phyloP scores from a whole-genome alignment of 495 filamentous ascomycete species.

The Pyrenula massariospora region DNA sequence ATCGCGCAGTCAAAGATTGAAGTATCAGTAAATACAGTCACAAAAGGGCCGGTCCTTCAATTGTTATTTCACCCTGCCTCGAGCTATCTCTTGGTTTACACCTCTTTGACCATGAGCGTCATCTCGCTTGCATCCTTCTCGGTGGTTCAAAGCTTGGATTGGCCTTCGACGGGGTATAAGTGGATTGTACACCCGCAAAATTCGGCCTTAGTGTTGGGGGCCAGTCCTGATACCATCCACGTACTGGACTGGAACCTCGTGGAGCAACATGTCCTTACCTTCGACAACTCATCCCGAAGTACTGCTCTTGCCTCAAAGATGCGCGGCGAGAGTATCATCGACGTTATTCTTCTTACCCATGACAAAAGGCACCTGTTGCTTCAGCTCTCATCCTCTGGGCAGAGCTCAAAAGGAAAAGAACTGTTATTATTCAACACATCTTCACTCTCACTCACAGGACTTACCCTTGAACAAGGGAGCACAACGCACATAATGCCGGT shows the following conservation, averaged over 20 bases:
- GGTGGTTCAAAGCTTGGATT: neutral
- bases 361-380: slow-evolving; percentile 9
- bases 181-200: slow-evolving; percentile 15
- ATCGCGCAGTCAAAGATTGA: slow-evolving; percentile 3
- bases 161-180: slow-evolving; percentile 1
- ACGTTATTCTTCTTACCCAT: slow-evolving; percentile 4
- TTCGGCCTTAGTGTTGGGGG: slow-evolving; percentile 9
- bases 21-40: slow-evolving; percentile 4
- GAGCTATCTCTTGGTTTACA: slow-evolving; percentile 7
- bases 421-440: slow-evolving; percentile 4
- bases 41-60: slow-evolving; percentile 8
- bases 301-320: neutral
- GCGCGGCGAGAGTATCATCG: slow-evolving; percentile 1
- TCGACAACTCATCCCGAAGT: slow-evolving; percentile 1
- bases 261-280: slow-evolving; percentile 3
- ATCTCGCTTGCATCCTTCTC: slow-evolving; percentile 4
- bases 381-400: slow-evolving; percentile 1
- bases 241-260: slow-evolving; percentile 7
- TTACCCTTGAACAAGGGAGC: neutral
- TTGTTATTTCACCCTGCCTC: slow-evolving; percentile 9
- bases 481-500: slow-evolving; percentile 2
- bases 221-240: slow-evolving; percentile 9
- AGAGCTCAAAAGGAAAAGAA: slow-evolving; percentile 4
- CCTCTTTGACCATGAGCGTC: slow-evolving; percentile 6
- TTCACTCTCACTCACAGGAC: neutral